Evolutionary conservation across 805 yeast species (phyloP), one percentile per base, ranked within the genome.

Genomic region (Cyberlindnera mississippiensis): DNA sequence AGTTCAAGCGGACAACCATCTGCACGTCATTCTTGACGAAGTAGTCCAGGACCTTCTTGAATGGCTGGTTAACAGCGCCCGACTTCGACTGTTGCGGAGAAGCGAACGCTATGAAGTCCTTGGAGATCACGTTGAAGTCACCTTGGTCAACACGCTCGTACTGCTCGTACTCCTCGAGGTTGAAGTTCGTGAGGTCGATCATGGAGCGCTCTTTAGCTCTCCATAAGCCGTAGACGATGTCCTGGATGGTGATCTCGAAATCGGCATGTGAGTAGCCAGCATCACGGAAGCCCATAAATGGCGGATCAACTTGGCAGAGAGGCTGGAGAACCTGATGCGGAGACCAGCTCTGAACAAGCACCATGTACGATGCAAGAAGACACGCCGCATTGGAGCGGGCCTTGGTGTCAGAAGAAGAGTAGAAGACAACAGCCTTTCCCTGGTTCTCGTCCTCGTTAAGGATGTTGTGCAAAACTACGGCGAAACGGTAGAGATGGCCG

Each of bases 241-340:
- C 99, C 63, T 93, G 99, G 46, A 93, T 86, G 12, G 96, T 80
- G 47, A 93, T 76, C 57, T 85, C 95, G 57, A 88, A 93, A 63
- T 93, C 99, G 2, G 98, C 96, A 44, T 82, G 82, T 2, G 96
- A 86, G 64, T 93, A 93, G 2, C 99, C 99, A 1, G 99, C 99
- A 62, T 93, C 99, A 61, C 99, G 73, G 66, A 90, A 93, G 1
- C 90, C 85, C 84, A 85, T 90, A 51, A 91, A 82, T 6, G 98
- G 97, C 3, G 96, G 96, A 37, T 85, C 89, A 6, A 82, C 78
- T 62, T 93, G 98, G 1, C 93, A 79, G 40, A 93, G 76, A 1
- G 99, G 99, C 46, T 95, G 97, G 49, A 93, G 66, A 0, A 90
- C 99, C 63, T 93, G 93, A 63, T 93, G 99, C 0, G 99, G 99